Conservation (phyloP, 2,329 filamentous ascomycete genomes). For the Diaporthe aspalathi region DNA sequence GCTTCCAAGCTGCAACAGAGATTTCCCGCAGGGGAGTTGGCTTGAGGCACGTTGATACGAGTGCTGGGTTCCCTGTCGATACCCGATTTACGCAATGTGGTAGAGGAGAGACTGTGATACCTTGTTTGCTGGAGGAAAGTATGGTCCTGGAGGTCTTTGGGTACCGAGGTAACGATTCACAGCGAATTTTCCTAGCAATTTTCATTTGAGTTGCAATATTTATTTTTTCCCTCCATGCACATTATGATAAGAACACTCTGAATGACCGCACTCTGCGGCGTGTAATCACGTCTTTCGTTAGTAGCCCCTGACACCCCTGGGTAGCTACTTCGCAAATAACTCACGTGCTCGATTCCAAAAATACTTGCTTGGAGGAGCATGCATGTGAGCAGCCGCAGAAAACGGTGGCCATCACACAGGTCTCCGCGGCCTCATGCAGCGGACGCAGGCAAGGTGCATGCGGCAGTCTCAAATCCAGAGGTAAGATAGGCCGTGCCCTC, state of each 20-base stretch:
- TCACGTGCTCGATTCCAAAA: too few species aligned
- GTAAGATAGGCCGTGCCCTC: not conserved
- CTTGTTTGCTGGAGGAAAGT: not conserved
- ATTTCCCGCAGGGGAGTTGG: not conserved
- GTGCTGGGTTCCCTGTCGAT: too few species aligned
- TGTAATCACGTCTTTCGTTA: too few species aligned
- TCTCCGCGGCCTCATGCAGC: not conserved
- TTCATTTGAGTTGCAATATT: not conserved
- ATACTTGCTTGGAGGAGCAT: not conserved
- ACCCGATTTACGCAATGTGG: too few species aligned
- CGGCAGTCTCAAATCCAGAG: not conserved
- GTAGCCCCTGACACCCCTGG: not conserved
- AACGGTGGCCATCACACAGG: not conserved
- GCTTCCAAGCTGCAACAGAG: fast-evolving
- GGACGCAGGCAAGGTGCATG: not conserved
- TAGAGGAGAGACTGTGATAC: not conserved
- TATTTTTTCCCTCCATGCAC: too few species aligned
- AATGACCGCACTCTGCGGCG: too few species aligned
- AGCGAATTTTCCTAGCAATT: not conserved
- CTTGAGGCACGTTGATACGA: not conserved
- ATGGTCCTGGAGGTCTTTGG: not conserved
- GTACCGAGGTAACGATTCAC: not conserved
- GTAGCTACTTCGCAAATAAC: too few species aligned
- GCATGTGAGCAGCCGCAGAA: not conserved
- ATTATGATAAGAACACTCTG: not conserved